Evolutionary conservation across 345 rosid species (phyloP).

Genomic region (Triadica sebifera): DNA sequence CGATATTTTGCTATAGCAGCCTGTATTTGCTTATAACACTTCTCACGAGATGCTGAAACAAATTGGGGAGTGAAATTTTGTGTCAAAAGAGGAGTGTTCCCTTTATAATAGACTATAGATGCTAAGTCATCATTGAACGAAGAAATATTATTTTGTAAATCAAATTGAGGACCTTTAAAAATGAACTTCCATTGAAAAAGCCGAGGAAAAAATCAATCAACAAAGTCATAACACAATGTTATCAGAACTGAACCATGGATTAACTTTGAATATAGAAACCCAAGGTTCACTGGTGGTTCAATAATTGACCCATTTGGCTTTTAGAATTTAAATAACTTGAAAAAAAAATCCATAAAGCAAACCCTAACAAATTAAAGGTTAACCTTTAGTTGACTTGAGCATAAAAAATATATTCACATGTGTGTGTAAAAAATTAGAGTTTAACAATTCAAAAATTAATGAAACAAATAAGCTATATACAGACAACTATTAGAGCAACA

Average conservation of each 20-base stretch:
- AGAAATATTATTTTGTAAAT: neutral
- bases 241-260: neutral
- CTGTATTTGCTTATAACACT: constrained; percentile 88
- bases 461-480: neutral
- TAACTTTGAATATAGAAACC: neutral
- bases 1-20: constrained; percentile 84
- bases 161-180: neutral
- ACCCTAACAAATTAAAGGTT: neutral
- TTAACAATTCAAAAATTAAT: neutral
- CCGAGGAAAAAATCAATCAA: neutral
- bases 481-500: neutral
- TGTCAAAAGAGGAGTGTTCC: constrained; percentile 3
- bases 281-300: neutral
- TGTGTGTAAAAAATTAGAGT: neutral
- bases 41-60: constrained; percentile 78
- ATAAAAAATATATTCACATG: too few species aligned
- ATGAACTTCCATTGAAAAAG: neutral
- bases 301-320: neutral
- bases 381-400: neutral
- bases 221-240: neutral
- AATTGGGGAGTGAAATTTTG: neutral
- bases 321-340: neutral
- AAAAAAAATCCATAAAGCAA: neutral
- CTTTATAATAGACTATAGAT: neutral
- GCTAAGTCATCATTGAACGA: neutral